Evolutionary conservation across 2,329 filamentous ascomycete genomes (phyloP), one percentile per base, ranked within the genome.

Genomic region (Purpureocillium takamizusanense): DNA sequence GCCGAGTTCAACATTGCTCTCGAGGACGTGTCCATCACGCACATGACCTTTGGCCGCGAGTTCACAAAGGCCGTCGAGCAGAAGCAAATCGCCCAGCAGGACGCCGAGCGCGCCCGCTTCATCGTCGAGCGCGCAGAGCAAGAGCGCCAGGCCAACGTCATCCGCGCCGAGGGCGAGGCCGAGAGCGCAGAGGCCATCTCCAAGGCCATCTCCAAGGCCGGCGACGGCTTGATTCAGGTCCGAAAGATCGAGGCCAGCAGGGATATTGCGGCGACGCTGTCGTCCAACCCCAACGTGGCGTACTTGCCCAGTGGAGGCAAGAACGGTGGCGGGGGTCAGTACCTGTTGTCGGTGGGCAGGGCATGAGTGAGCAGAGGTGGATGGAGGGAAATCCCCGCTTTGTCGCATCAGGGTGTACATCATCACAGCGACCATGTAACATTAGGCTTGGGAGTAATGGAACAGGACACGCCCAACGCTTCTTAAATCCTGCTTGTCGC

Each of bases 21-120:
- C 38, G 92, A 98, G 68, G 92, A 98, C 59, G 92, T 98, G 43
- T 94, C 87, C 59, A 98, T 98, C 66, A 98, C 92, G 45, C 92
- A 98, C 76, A 98, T 98, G 92, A 98, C 92, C 38, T 98, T 98
- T 61, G 92, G 92, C 52, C 90, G 90, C 65, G 92, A 98, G 67
- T 98, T 98, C 74, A 98, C 92, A 44, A 86, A 86, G 65, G 92
- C 92, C 48, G 92, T 98, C 55, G 92, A 98, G 72, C 92, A 98
- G 78, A 98, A 98, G 81, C 92, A 98, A 74, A 98, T 98, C 63
- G 92, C 92, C 40, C 92, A 98, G 70, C 92, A 98, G 68, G 92
- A 98, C 60, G 92, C 92, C 47, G 92, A 98, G 75, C 79, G 92
- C 49, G 92, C 92, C 35, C 79, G 92, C 50, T 98, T 98, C 72